These are phyloP conservation scores for Aspergillus ostianus DNA, from an alignment of 495 filamentous ascomycete genomes.

Conservation along the genomic window DNA sequence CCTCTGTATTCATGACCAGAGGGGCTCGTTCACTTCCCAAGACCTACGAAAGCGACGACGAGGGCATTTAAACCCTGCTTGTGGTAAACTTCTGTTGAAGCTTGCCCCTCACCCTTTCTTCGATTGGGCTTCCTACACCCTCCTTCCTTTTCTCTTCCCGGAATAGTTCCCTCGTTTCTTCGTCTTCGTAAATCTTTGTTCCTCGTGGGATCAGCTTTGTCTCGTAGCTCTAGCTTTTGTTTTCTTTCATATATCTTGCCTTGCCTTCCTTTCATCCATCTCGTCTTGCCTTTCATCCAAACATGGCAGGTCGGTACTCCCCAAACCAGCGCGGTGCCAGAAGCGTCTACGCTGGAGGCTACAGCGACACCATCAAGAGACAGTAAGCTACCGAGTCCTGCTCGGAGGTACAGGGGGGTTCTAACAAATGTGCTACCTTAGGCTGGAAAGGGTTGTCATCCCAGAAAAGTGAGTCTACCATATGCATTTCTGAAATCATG, in stretches of 20 bases:
- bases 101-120: neutral
- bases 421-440: constrained; percentile 9
- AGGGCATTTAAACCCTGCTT: neutral
- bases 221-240: neutral
- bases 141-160: neutral
- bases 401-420: neutral
- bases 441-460: constrained; percentile 25
- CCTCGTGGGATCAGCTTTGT: neutral
- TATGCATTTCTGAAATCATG: neutral
- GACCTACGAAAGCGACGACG: too few relatives aligned
- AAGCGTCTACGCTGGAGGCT: constrained; percentile 30
- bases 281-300: neutral
- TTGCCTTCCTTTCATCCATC: neutral
- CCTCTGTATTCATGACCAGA: neutral
- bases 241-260: neutral
- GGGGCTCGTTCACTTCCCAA: neutral
- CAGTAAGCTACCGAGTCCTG: constrained; percentile 19
- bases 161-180: neutral
- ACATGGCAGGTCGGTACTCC: neutral
- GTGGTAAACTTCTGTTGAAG: neutral
- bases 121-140: neutral
- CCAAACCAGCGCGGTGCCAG: neutral
- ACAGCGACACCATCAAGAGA: constrained; percentile 23
- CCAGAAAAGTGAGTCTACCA: constrained; percentile 28
- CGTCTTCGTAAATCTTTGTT: neutral